Conservation (phyloP, 495 filamentous ascomycete genomes). For the Pseudomonodictys pantanalensis region DNA sequence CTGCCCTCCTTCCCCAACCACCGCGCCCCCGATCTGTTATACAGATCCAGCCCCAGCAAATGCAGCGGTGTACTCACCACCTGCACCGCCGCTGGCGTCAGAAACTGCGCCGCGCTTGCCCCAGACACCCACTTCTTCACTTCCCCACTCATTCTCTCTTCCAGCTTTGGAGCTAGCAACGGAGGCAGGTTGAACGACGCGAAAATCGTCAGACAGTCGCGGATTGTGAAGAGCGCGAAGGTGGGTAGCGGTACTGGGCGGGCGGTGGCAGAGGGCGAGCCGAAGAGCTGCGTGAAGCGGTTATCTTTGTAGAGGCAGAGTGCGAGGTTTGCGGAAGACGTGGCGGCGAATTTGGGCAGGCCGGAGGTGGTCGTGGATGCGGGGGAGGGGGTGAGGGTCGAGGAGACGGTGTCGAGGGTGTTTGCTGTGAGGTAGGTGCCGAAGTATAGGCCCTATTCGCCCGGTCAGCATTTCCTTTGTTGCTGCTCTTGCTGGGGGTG, state of each 20-base stretch:
- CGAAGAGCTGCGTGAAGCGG: constrained; percentile 80
- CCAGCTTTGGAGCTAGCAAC: constrained; percentile 62
- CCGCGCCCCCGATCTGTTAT: constrained; percentile 60
- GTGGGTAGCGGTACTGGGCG: constrained; percentile 59
- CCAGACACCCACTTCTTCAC: constrained; percentile 54
- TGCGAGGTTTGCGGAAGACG: constrained; percentile 77
- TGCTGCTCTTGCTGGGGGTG: no score
- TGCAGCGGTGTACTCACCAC: constrained; percentile 82
- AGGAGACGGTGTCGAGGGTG: constrained; percentile 73
- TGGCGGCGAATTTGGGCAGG: constrained; percentile 78
- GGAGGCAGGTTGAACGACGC: constrained; percentile 89
- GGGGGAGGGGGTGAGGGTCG: constrained; percentile 58
- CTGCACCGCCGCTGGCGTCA: constrained; percentile 78
- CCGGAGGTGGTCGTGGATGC: constrained; percentile 62
- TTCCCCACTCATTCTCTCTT: constrained; percentile 40
- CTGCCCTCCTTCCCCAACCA: constrained; percentile 64
- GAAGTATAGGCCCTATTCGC: constrained; percentile 62
- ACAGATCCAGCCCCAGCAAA: constrained; percentile 82
- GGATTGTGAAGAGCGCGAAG: constrained; percentile 74
- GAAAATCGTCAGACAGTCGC: constrained; percentile 91
- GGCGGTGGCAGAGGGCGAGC: constrained; percentile 45
- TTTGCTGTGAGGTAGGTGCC: constrained; percentile 92
- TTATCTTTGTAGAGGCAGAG: constrained; percentile 93
- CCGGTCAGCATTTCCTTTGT: constrained; percentile 1
- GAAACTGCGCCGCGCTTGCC: constrained; percentile 71